Evolutionary conservation across 1,139 yeast species (phyloP).

Genomic region (Saccharomyces hybrid): DNA sequence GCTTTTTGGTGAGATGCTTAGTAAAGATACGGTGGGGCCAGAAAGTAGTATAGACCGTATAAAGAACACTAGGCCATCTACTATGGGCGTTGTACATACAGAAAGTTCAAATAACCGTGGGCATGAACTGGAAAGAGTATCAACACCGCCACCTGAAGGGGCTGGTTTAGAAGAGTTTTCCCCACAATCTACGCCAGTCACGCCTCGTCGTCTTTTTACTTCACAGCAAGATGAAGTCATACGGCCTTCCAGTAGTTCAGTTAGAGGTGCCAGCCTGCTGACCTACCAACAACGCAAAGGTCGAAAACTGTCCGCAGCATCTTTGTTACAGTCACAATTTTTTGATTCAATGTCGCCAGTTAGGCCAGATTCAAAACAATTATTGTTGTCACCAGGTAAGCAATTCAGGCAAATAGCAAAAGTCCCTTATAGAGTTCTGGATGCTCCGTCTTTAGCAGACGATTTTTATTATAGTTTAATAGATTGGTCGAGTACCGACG

Average conservation of each 20-base stretch:
- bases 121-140: not conserved
- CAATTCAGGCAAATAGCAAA: slow-evolving; percentile 70
- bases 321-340: slow-evolving; percentile 63
- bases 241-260: slow-evolving; percentile 45
- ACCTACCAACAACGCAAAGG: slow-evolving; percentile 66
- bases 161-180: slow-evolving; percentile 8
- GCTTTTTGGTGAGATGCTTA: slow-evolving; percentile 75
- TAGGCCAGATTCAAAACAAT: slow-evolving; percentile 74
- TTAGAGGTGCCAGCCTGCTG: slow-evolving; percentile 45
- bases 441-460: slow-evolving; percentile 93
- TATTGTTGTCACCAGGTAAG: slow-evolving; percentile 74
- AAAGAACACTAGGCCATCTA: slow-evolving; percentile 18
- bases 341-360: slow-evolving; percentile 68
- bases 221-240: slow-evolving; percentile 16
- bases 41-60: slow-evolving; percentile 28
- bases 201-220: slow-evolving; percentile 30
- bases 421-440: slow-evolving; percentile 87
- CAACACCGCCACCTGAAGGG: slow-evolving; percentile 24
- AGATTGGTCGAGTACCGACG: slow-evolving; percentile 92
- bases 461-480: slow-evolving; percentile 87
- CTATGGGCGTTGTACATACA: not conserved
- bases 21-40: slow-evolving; percentile 18
- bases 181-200: slow-evolving; percentile 33
- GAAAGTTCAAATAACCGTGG: not conserved
- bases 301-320: slow-evolving; percentile 46